Evolutionary conservation across 257 asterid genomes (phyloP), one percentile per base, ranked within the genome.

Genomic region (Scutellaria minor): DNA sequence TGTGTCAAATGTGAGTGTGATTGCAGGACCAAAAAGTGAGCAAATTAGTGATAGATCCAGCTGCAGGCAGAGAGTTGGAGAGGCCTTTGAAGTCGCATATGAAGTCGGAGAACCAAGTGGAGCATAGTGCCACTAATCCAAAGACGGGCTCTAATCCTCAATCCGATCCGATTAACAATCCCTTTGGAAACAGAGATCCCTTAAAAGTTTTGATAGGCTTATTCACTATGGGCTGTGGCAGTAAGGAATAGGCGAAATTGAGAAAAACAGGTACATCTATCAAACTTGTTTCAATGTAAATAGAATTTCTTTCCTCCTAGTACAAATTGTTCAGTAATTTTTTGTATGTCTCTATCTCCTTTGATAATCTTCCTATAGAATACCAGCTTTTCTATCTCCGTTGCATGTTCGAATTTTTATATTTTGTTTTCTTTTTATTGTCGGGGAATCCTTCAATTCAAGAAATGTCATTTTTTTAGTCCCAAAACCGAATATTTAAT

Each of bases 1-100:
- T 74, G 40, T 40, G 48, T 24, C 13, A 55, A 59, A 50, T 64
- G 31, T 18, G 65, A 55, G 39, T 63, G 3, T 91, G 0, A 66
- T 63, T 83, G 76, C 92, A 95, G 99, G 99, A 87, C 18, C 93
- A 95, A 79, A 92, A 95, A 75, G 87, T 91, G 35, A 82, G 80
- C 70, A 91, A 94, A 71, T 71, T 94, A 64, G 89, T 82, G 10
- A 87, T 92, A 37, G 97, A 95, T 82, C 89, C 97, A 35, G 85
- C 84, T 35, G 85, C 94, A 61, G 97, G 89, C 63, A 85, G 87
- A 75, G 97, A 90, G 63, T 90, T 85, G 12, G 99, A 95, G 87
- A 88, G 98, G 82, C 92, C 97, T 12, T 60, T 81, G 64, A 89
- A 85, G 78, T 45, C 80, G 4, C 79, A 74, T 46, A 27, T 77